Evolutionary conservation across 805 yeast genomes (phyloP).

Genomic region (Myxozyma kluyveri): DNA sequence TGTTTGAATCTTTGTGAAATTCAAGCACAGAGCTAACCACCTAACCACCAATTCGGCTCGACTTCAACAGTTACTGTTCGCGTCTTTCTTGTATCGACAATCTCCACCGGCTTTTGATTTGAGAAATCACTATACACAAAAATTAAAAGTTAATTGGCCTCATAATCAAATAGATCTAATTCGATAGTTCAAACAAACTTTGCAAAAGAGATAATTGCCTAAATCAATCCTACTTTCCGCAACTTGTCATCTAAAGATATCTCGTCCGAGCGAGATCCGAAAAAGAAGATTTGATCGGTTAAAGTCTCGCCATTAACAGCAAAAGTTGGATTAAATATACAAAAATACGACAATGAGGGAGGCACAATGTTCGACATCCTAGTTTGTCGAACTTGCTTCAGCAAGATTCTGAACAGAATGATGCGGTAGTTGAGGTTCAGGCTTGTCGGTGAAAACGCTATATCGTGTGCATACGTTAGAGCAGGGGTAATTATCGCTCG

Average conservation of each 20-base stretch:
- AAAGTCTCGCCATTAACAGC: slow-evolving; percentile 23
- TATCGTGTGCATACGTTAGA: too few species aligned
- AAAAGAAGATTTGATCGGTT: slow-evolving; percentile 26
- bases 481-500: too few species aligned
- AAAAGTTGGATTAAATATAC: slow-evolving; percentile 25
- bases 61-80: slow-evolving; percentile 28
- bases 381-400: too few species aligned
- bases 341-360: slow-evolving; percentile 27
- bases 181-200: slow-evolving; percentile 9
- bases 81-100: slow-evolving; percentile 27
- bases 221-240: slow-evolving; percentile 27
- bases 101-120: slow-evolving; percentile 25
- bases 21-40: slow-evolving; percentile 24
- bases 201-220: slow-evolving; percentile 28
- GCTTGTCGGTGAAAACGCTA: too few species aligned
- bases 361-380: slow-evolving; percentile 23
- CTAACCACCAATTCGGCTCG: slow-evolving; percentile 30
- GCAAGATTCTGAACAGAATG: too few species aligned
- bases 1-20: slow-evolving; percentile 23
- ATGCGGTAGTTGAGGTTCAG: slow-evolving; percentile 9
- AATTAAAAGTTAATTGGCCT: neutral
- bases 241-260: slow-evolving; percentile 27
- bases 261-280: slow-evolving; percentile 18
- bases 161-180: neutral
- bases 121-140: slow-evolving; percentile 20